Evolutionary conservation across 1,284 basidiomycete species (phyloP), one percentile per base, ranked within the genome.

Genomic region (Anthracocystis setariae): DNA sequence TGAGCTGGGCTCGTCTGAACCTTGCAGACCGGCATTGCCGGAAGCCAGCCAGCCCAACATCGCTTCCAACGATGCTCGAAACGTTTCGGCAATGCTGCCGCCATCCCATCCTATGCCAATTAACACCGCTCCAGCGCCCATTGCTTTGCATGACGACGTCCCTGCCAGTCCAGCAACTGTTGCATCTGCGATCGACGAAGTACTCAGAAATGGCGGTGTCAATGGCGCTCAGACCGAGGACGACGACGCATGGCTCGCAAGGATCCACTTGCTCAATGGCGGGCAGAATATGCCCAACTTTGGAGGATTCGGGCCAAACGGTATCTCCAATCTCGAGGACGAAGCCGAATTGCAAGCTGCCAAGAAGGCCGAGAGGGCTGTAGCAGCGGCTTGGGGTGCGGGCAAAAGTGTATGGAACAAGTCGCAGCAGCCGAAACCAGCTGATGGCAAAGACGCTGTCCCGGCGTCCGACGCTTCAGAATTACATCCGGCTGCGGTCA

Each of bases 181-280:
- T 3, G 67, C 67, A 1, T 70, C 67, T 18, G 67, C 67, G 3
- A 70, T 70, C 32, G 68, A 66, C 13, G 63, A 72, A 29, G 55
- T 62, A 15, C 51, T 71, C 48, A 66, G 59, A 47, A 62, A 62
- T 27, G 63, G 59, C 5, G 53, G 60, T 3, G 45, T 52, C 21
- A 35, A 58, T n/a, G 60, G 60, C 21, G 50, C 51, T 15, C 59
- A 54, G 39, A 62, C 72, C 17, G 72, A 67, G 25, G 63, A 66
- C 40, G 73, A 79, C 47, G 68, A 81, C 46, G 67, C 68, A 2
- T 81, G 80, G 80, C 62, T 81, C 1, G 67, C 71, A 1, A 64
- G 75, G 17, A 80, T 81, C 21, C 72, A 76, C 25, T 50, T 81
- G 47, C 53, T 81, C 3, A 81, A 81, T 46, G 79, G 79, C 3